Conservation (phyloP, 257 asterid genomes). For the Nicotiana knightiana region DNA sequence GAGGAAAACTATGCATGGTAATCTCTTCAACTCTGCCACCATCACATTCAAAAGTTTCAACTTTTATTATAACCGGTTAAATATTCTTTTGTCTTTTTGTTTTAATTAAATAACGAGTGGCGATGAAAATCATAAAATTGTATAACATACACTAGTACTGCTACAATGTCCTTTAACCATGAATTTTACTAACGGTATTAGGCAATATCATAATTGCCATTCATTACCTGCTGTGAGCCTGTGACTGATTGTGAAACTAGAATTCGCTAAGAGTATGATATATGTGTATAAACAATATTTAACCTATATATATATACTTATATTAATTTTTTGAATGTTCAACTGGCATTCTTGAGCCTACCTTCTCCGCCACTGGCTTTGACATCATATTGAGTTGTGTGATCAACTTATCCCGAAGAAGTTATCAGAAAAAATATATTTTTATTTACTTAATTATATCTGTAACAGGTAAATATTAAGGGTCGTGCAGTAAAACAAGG, state of each 20-base stretch:
- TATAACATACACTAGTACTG: background rate
- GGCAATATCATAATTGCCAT: too few relatives aligned
- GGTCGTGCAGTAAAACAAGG: slow-evolving; percentile 54
- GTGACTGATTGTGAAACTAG: background rate
- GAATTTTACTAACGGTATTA: background rate
- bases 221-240: background rate
- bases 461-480: slow-evolving; percentile 31
- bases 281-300: too few relatives aligned
- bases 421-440: too few relatives aligned
- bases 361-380: background rate
- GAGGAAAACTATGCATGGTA: slow-evolving; percentile 59
- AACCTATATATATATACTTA: too few relatives aligned
- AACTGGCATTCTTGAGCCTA: background rate
- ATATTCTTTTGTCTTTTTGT: background rate
- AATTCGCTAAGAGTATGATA: background rate
- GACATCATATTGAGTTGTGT: background rate
- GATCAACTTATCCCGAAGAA: background rate
- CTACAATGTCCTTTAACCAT: background rate
- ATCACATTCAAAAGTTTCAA: background rate
- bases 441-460: background rate
- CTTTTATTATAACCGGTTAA: too few relatives aligned
- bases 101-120: background rate
- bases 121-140: background rate
- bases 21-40: background rate
- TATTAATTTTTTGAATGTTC: background rate